Base-by-base conservation (phyloP, 768 basidiomycete genomes). In the Cyclocybe aegerita region DNA sequence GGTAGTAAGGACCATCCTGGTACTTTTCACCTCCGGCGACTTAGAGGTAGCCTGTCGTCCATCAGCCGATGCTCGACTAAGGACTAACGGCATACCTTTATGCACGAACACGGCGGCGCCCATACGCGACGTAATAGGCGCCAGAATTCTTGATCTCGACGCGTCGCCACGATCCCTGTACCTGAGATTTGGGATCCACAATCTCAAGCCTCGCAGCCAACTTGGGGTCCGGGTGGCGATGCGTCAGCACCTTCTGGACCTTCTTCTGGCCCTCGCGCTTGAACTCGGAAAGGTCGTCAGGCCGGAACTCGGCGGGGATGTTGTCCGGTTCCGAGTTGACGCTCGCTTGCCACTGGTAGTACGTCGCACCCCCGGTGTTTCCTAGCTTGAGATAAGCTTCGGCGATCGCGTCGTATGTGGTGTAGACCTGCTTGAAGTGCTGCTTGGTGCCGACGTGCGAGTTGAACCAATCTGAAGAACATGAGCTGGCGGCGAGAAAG, bases 141-240 rank as follows among this genome's bases (percentile, higher is more conserved):
- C 44, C 16, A n/a, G 31, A 16, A 5, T 45, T 7, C 8, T 33
- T 32, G 10, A 46, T 12, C 15, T 36, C 33, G 7, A 52, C 14
- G 23, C 46, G 46, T 39, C 41, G 46, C 50, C 50, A 52, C 14
- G 50, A 52, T 34, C 50, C 50, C 12, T 14, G 44, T 1, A 52
- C 35, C 16, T 52, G 50, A 10, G 23, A 23, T 44, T 44, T 44
- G 31, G 31, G 15, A 32, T 44, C 43, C 29, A 44, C 12, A 7
- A 44, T 33, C 15, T 44, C 43, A 4, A 44, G 12, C 11, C 14
- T 44, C 9, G 43, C 43, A 9, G 34, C 43, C 14, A 44, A 44
- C 6, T 30, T 30, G 14, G 43, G 43, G 31, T 44, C 43, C 3
- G 43, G 43, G 6, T 44, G 43, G 0, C 43, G 43, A 32, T 44